Base-by-base conservation (phyloP, 768 basidiomycete species). In the Pleurotus citrinopileatus region DNA sequence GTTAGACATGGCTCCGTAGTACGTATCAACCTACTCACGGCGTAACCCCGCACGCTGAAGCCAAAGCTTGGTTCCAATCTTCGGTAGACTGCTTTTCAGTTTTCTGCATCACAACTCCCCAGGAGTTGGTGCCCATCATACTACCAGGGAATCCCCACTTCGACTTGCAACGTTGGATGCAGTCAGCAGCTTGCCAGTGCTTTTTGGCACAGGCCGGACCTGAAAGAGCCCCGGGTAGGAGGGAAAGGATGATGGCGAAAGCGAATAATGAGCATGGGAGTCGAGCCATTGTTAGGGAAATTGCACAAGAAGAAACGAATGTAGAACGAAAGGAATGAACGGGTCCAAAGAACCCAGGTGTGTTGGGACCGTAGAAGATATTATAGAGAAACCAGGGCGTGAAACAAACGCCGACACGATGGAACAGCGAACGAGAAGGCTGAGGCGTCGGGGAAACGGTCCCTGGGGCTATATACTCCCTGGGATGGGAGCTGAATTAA, bases 121-220 rank as follows among this genome's bases (percentile, higher is more conserved):
- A 85, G 25, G 70, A 74, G 63, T 83, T 76, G n/a, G 67, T 70
- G 54, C 78, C 78, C 77, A 83, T 80, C 52, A 72, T 66, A 12
- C 61, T 60, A 17, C 78, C 78, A 12, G 75, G 66, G 72, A 75
- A 77, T 0, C 79, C 78, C 77, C 76, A 79, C 57, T 64, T 70
- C 15, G 65, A 57, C 59, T 67, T 71, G 62, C 78, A 80, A 55
- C 56, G 58, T 36, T 63, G 55, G 36, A 78, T 57, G 56, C 77
- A 79, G 37, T 72, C 66, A 13, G 61, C 52, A n/a, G 64, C 59
- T 37, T 69, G 60, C 55, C 61, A 67, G 55, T 73, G 57, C 55
- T 71, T 73, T 57, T 61, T 66, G 37, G 75, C 66, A 59, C 78
- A 78, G 28, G 78, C 73, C 42, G 78, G 78, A 55, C 76, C 75